Evolutionary conservation across 352 stramenopile genomes (phyloP).

Genomic region (Phytophthora sojae): DNA sequence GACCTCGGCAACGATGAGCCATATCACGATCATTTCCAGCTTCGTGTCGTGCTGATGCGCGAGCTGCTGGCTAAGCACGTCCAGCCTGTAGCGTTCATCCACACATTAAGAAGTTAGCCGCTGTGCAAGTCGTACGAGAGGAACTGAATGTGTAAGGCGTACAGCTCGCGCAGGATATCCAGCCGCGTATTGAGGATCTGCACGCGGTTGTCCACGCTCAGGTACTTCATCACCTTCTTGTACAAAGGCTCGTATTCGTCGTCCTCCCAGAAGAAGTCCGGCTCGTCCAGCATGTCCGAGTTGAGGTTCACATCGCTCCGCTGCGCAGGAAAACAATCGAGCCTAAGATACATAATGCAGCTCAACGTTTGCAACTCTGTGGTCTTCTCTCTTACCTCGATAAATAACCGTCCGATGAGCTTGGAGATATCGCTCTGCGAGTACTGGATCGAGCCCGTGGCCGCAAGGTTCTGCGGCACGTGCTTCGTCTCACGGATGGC

Average conservation of each 20-base stretch:
- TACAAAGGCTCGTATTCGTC: conserved; percentile 94
- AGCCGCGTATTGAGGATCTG: conserved; percentile 95
- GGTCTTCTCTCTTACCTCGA: conserved; percentile 57
- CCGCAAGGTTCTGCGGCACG: conserved; percentile 90
- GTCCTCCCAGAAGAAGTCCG: conserved; percentile 96
- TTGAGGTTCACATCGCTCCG: conserved; percentile 95
- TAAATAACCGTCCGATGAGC: conserved; percentile 92
- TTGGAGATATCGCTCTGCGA: conserved; percentile 92
- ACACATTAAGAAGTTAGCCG: background rate
- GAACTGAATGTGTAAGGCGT: conserved; percentile 34
- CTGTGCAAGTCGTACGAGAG: background rate
- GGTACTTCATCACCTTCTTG: conserved; percentile 92
- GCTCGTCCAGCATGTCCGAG: conserved; percentile 94
- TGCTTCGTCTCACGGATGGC: conserved; percentile 89
- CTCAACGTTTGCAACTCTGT: background rate
- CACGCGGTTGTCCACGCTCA: conserved; percentile 93
- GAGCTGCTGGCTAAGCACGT: conserved; percentile 93
- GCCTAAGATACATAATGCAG: background rate
- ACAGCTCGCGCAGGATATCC: conserved; percentile 93
- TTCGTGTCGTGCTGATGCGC: conserved; percentile 90
- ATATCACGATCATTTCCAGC: conserved; percentile 95
- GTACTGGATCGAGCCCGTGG: conserved; percentile 91
- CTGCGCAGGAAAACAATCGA: conserved; percentile 46
- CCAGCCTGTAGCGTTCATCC: conserved; percentile 57
- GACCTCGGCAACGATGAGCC: conserved; percentile 93